Conservation (phyloP, 371 early-diverging fungal genomes). For the Entomophthora muscae region DNA sequence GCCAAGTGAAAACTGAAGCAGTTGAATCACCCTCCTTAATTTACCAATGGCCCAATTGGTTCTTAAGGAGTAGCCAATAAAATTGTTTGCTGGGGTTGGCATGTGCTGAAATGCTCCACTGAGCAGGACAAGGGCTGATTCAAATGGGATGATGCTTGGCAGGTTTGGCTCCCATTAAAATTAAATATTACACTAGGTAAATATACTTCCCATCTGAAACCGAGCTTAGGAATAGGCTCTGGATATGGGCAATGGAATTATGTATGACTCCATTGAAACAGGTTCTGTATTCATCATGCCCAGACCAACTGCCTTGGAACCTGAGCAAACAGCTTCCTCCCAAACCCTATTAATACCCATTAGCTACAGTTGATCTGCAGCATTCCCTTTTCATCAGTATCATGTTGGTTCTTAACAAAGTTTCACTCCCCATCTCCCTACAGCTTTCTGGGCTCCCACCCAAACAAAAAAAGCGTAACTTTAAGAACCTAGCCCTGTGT, state of each 20-base stretch:
- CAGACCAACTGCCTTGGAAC: background rate
- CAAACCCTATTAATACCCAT: background rate
- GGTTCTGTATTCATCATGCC: background rate
- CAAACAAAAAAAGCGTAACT: background rate
- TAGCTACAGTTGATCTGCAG: background rate
- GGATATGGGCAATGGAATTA: background rate
- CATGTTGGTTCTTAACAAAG: background rate
- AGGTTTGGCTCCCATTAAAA: no score
- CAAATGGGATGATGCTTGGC: background rate
- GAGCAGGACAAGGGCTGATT: background rate
- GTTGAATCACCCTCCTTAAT: no score
- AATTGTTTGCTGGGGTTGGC: no score
- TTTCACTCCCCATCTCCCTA: background rate
- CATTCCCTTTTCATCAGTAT: background rate
- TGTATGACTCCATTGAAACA: background rate
- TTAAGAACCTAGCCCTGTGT: background rate
- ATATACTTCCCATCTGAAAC: background rate
- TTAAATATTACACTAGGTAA: background rate
- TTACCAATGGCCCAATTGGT: no score
- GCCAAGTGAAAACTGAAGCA: no score
- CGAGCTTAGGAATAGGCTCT: background rate
- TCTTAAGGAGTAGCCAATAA: no score
- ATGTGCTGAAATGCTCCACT: background rate
- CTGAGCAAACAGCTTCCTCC: no score
- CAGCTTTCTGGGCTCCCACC: background rate